Evolutionary conservation across 176 grass and related monocot species (phyloP).

Genomic region (Saccharum officinarum): DNA sequence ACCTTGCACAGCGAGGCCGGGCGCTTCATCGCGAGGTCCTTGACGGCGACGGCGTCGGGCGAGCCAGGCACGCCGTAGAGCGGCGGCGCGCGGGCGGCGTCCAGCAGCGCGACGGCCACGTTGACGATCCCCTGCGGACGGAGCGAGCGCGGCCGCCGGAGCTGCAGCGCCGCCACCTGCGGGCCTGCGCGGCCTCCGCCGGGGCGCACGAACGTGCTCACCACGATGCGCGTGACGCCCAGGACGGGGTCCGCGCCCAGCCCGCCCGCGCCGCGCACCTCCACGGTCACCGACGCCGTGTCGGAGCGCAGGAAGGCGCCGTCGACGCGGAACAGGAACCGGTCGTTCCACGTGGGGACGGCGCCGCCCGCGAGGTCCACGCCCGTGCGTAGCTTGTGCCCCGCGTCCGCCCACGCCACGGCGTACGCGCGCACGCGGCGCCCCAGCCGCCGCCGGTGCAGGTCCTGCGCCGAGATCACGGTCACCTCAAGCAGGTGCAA

Average conservation of each 20-base stretch:
- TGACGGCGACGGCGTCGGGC: constrained; percentile 51
- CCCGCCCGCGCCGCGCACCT: constrained; percentile 37
- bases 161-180: constrained; percentile 65
- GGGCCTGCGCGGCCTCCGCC: neutral
- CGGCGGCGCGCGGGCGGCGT: constrained; percentile 14
- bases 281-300: constrained; percentile 56
- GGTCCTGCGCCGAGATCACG: constrained; percentile 83
- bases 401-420: constrained; percentile 50
- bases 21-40: constrained; percentile 40
- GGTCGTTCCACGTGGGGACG: constrained; percentile 82
- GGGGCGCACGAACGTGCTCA: constrained; percentile 54
- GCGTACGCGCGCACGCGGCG: constrained; percentile 57
- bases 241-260: constrained; percentile 38
- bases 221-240: constrained; percentile 54
- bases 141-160: constrained; percentile 60
- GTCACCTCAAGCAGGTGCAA: constrained; percentile 69
- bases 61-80: constrained; percentile 27
- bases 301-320: constrained; percentile 59
- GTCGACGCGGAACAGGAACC: constrained; percentile 77
- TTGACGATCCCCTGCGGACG: constrained; percentile 76
- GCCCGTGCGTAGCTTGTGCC: constrained; percentile 58
- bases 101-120: constrained; percentile 56
- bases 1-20: constrained; percentile 14
- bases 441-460: constrained; percentile 31
- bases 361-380: constrained; percentile 43